Percentiles rank a stretch among this genome's conserved stretches.
phyloP scores from a whole-genome alignment of 2,329 filamentous ascomycete genomes.

The Fusarium cicatricum region DNA sequence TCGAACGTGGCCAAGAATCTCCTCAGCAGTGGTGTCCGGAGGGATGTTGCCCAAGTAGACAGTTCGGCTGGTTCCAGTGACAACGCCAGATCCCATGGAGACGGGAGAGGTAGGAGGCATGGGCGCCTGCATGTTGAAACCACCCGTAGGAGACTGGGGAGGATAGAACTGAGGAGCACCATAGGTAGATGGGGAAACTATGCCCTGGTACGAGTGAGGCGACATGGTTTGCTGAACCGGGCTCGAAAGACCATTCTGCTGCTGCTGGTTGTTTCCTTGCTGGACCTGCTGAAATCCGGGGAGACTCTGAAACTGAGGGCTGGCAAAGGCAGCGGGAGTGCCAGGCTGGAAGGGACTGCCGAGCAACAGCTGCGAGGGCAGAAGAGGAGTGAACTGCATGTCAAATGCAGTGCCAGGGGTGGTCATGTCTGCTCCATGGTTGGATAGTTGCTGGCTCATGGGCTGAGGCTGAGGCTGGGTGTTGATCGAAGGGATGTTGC shows the following conservation, averaged over 20 bases:
- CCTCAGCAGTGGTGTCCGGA: slow-evolving; percentile 95
- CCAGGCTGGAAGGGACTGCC: slow-evolving; percentile 97
- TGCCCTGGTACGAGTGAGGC: slow-evolving; percentile 81
- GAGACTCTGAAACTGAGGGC: slow-evolving; percentile 89
- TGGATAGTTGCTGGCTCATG: slow-evolving; percentile 56
- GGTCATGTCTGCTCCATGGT: slow-evolving; percentile 76
- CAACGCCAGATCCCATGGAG: slow-evolving; percentile 78
- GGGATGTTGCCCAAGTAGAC: slow-evolving; percentile 98
- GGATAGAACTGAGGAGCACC: slow-evolving; percentile 85
- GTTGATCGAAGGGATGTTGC: slow-evolving; percentile 92
- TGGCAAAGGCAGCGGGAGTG: slow-evolving; percentile 87
- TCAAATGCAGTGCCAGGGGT: slow-evolving; percentile 91
- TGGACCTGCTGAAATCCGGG: slow-evolving; percentile 73
- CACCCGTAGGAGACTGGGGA: slow-evolving; percentile 85
- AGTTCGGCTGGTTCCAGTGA: slow-evolving; percentile 92
- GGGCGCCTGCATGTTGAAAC: slow-evolving; percentile 67
- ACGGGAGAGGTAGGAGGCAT: slow-evolving; percentile 77
- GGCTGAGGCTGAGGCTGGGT: slow-evolving; percentile 73
- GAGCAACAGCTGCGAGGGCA: slow-evolving; percentile 92
- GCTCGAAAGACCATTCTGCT: slow-evolving; percentile 72
- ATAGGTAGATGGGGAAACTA: slow-evolving; percentile 87
- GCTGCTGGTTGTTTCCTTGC: slow-evolving; percentile 62
- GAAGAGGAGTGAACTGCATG: slow-evolving; percentile 97
- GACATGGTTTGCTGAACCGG: slow-evolving; percentile 81
- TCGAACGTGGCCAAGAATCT: slow-evolving; percentile 94